These are phyloP conservation scores for Coemansia sp. DNA, from an alignment of 192 early-diverging fungal species.

Conservation along the genomic window DNA sequence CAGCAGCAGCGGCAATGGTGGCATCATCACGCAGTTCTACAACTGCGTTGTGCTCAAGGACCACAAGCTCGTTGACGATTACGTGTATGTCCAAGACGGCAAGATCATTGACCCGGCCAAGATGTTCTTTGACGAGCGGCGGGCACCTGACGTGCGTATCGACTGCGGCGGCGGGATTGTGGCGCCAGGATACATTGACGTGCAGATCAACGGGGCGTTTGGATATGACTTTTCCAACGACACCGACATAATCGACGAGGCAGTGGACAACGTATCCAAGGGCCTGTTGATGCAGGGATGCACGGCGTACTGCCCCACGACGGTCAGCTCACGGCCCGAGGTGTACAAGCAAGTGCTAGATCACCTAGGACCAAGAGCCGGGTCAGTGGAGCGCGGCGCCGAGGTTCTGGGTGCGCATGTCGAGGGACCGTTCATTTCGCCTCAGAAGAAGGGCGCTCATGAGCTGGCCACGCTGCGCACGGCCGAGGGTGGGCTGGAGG, in stretches of 20 bases:
- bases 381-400: constrained; percentile 64
- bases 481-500: constrained; percentile 63
- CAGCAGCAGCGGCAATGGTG: not conserved
- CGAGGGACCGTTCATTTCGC: constrained; percentile 73
- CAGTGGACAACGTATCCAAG: constrained; percentile 69
- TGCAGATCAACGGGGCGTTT: constrained; percentile 83
- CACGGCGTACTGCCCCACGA: constrained; percentile 81
- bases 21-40: constrained; percentile 68
- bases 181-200: constrained; percentile 78
- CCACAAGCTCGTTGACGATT: constrained; percentile 73
- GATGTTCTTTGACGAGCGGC: constrained; percentile 70
- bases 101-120: constrained; percentile 76
- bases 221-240: constrained; percentile 78
- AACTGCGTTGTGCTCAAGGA: constrained; percentile 77
- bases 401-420: constrained; percentile 72
- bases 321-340: constrained; percentile 72
- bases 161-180: constrained; percentile 76
- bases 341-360: constrained; percentile 69
- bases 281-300: constrained; percentile 78
- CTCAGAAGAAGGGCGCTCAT: constrained; percentile 78
- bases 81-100: constrained; percentile 75
- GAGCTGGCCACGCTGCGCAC: constrained; percentile 64
- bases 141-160: constrained; percentile 67
- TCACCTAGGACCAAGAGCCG: constrained; percentile 64
- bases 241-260: constrained; percentile 63